Evolutionary conservation across 2,329 filamentous ascomycete genomes (phyloP), one percentile per base, ranked within the genome.

Genomic region (Apiospora aurea): DNA sequence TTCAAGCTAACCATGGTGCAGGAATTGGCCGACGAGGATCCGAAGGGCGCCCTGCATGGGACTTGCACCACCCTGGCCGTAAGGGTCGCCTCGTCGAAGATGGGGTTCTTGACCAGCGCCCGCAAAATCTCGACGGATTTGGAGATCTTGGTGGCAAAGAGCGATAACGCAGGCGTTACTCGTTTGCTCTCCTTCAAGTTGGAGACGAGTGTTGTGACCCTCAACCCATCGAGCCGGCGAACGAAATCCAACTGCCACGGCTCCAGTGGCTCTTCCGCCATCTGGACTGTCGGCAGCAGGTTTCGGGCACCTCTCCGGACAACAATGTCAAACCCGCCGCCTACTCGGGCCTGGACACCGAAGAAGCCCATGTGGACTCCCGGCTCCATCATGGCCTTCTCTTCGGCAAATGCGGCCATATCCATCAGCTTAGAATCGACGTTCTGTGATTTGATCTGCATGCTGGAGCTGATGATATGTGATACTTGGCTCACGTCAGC

Each of bases 381-480:
- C 0, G 87, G 82, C 8, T 85, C 82, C 24, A 88, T 80, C 75
- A 87, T 85, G 11, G 81, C 83, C 72, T 80, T 83, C 74, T 82
- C 81, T 71, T 83, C 82, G 2, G 84, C 85, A 79, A 90, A 93
- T 24, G 83, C 85, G 21, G 89, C 87, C 87, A 97, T 93, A 41
- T 87, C 86, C 13, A 85, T 83, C 16, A 97, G 83, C 71, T 91
- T 89, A 7, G 81, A 79, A 64, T 88, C 85, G 3, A 97, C 84
- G n/a, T 90, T 88, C 1, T 84, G 82, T 1, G 87, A 85, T 67
- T 91, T 87, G 71, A 97, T 91, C 77, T 96, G 93, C 86, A 97
- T 92, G 74, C 89, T 92, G 34, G 90, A 87, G 29, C 92, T 88
- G 74, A 97, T 90, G 57, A 90, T 89, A 24, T 89, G 86, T 16